These are phyloP conservation scores for Tolypocladium cylindrosporum DNA, from an alignment of 2,329 filamentous ascomycete genomes.

Conservation along the genomic window DNA sequence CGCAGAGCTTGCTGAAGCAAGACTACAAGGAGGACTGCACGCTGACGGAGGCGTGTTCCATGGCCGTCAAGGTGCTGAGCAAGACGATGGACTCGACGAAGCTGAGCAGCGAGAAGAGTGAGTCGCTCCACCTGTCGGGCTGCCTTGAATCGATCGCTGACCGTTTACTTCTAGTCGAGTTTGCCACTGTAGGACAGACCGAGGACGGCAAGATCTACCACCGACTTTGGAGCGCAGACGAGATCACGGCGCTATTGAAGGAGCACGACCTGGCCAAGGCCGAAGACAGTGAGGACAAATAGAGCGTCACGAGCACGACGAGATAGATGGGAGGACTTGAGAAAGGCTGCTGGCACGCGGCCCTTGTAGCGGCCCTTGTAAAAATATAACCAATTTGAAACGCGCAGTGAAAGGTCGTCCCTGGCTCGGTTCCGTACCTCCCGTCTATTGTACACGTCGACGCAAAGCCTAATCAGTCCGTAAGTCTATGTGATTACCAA, in stretches of 20 bases:
- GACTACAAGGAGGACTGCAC: slow-evolving; percentile 99
- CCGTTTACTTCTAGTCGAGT: slow-evolving; percentile 60
- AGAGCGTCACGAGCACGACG: slow-evolving; percentile 10
- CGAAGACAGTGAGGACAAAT: slow-evolving; percentile 61
- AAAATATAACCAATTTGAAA: slow-evolving; percentile 5
- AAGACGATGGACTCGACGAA: slow-evolving; percentile 99
- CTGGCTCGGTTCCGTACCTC: background rate
- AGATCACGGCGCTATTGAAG: slow-evolving; percentile 88
- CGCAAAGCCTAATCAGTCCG: background rate
- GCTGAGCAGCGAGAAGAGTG: slow-evolving; percentile 98
- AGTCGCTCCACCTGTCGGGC: slow-evolving; percentile 33
- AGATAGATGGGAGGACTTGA: slow-evolving; percentile 7
- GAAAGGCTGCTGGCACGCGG: background rate
- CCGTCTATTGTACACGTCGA: background rate
- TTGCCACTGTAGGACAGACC: slow-evolving; percentile 94
- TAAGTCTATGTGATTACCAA: background rate
- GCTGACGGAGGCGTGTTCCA: slow-evolving; percentile 88
- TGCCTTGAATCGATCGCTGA: slow-evolving; percentile 4
- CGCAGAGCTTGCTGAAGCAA: slow-evolving; percentile 94
- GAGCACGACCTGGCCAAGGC: slow-evolving; percentile 92
- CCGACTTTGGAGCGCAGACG: slow-evolving; percentile 91
- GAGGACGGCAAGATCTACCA: slow-evolving; percentile 96
- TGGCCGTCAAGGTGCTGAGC: slow-evolving; percentile 97
- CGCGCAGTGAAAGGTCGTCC: background rate
- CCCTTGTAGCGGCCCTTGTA: slow-evolving; percentile 9